Base-by-base conservation (phyloP, 1,284 basidiomycete genomes). In the Xerocomus nothofagi region DNA sequence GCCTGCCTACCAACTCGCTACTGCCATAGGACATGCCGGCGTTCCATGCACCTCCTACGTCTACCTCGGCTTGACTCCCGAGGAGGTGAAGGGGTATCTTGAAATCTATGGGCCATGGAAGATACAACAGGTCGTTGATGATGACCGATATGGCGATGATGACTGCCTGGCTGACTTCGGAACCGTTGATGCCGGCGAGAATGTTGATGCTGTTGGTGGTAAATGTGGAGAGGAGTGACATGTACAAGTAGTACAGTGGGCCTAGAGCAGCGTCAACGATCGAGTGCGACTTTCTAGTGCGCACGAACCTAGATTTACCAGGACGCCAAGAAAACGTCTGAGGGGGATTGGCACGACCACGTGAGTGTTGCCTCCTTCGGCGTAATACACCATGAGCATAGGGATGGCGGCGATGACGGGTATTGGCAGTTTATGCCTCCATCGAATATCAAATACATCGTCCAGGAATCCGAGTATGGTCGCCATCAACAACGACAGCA, bases 201-300 rank as follows among this genome's bases (percentile, higher is more conserved):
- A 99, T 99, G 70, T 99, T 99, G 79, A 99, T 98, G 68, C 90
- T 91, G 72, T 99, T 99, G 12, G 95, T 98, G 51, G 93, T 87
- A 69, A 99, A 99, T 0, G 93, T 99, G 14, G 95, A 98, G 9
- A 99, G 77, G 30, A 98, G 73, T 6, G 92, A 84, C 87, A 99
- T 98, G 75, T 98, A 99, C 40, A 96, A 56, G 69, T 99, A 99
- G 72, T 99, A 99, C 14, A 98, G 71, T 0, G 92, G 92, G 2
- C 94, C 95, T 93, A 55, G 47, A 29, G 33, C 7, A 3, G 34
- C 37, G 43, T 66, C 45, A 57, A 14, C 12, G n/a, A 43, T 5
- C 9, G 39, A 30, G 20, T 7, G 12, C 20, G 39, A 20, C 10
- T 3, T 11, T n/a, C 38, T 14, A 34, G 40, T 12, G 10, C 3